These are phyloP conservation scores for Botrytis porri DNA, from an alignment of 2,329 filamentous ascomycete species.

Conservation along the genomic window DNA sequence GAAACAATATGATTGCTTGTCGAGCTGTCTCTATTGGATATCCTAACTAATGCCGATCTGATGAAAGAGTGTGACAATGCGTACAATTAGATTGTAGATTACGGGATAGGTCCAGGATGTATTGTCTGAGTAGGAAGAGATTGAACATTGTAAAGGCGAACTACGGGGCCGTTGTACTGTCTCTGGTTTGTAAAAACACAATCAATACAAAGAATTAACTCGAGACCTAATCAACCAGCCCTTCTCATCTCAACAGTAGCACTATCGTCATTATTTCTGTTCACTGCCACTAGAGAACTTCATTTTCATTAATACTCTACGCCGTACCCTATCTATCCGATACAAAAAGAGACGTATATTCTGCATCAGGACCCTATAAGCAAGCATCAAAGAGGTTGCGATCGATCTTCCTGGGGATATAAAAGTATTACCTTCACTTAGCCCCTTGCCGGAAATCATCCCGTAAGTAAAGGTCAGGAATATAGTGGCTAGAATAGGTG, in stretches of 20 bases:
- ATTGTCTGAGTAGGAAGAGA: background rate
- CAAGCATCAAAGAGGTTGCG: background rate
- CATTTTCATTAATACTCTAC: background rate
- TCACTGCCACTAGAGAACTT: background rate
- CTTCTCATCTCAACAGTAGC: background rate
- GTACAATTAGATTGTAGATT: background rate
- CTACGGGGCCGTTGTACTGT: too few relatives aligned
- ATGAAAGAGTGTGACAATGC: background rate
- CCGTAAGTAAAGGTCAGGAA: background rate
- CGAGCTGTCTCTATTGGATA: background rate
- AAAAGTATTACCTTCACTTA: background rate
- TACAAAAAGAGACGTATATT: rapidly evolving
- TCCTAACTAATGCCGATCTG: background rate
- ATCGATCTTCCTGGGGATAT: background rate
- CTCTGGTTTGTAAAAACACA: background rate
- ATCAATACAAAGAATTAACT: background rate
- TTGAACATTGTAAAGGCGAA: background rate
- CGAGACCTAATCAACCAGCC: background rate
- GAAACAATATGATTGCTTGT: background rate
- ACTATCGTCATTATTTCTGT: background rate
- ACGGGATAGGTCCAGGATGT: background rate
- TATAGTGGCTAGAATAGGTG: background rate
- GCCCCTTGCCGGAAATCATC: background rate
- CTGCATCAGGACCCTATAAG: background rate
- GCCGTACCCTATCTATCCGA: background rate